Evolutionary conservation across 495 filamentous ascomycete genomes (phyloP), one percentile per base, ranked within the genome.

Genomic region (Penicillium paradoxum): DNA sequence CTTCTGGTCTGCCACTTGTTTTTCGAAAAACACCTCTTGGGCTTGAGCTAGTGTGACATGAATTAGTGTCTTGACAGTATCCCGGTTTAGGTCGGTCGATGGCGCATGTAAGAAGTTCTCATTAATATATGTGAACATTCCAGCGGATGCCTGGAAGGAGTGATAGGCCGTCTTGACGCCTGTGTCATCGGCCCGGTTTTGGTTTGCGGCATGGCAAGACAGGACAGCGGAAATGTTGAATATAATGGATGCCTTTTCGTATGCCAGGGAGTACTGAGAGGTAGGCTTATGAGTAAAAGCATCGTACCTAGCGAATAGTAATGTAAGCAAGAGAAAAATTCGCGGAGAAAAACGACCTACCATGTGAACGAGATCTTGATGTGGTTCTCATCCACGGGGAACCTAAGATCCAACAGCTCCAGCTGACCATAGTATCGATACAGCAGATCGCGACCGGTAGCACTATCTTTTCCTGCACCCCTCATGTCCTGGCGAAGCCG

Each of bases 71-170:
- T 96, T 96, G 53, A 98, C 89, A 3, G 93, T 97, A 14, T 97
- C 90, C 53, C 91, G 79, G 66, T 91, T 96, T 30, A 98, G 72
- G 63, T 98, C 93, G 22, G 88, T 93, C 9, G 91, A 96, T 3
- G 93, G 93, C 30, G 93, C 93, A 64, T 98, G 95, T 36, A 97
- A 74, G 70, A 98, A 98, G 72, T 98, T 97, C 73, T 97, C 91
- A 69, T 97, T 98, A 74, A 98, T 97, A 62, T 98, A 98, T 17
- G 91, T 97, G 70, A 97, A 98, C 93, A 98, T 98, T 68, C 93
- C 93, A 10, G 93, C 93, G 21, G 91, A 87, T 30, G 93, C 93
- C 68, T 98, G 93, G 76, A 97, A 97, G 18, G 93, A 97, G 70
- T 98, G 92, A 64, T 96, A 98, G 3, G 93, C 88, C 14, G 90